phyloP scores from a whole-genome alignment of 495 filamentous ascomycete species.

The Hyaloscypha finlandica region DNA sequence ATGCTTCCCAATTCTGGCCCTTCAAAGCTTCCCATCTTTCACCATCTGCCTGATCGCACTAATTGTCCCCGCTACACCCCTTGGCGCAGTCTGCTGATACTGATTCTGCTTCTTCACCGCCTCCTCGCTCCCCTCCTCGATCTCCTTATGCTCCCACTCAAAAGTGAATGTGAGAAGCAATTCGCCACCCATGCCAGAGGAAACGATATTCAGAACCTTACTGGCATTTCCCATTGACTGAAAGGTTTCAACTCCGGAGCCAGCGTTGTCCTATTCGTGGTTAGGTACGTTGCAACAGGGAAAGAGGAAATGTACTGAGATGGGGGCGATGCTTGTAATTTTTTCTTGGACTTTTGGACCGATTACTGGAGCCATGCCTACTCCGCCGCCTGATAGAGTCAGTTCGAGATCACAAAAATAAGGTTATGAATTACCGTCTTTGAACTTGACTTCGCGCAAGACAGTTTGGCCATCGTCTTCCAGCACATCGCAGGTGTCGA shows the following conservation, averaged over 20 bases:
- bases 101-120: constrained; percentile 34
- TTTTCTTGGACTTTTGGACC: constrained; percentile 21
- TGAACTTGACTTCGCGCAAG: constrained; percentile 32
- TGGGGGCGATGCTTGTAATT: constrained; percentile 22
- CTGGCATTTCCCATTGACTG: constrained; percentile 3
- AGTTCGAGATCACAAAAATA: background rate
- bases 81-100: constrained; percentile 27
- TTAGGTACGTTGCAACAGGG: background rate
- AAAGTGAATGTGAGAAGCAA: constrained; percentile 58
- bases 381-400: constrained; percentile 18
- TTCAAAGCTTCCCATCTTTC: constrained; percentile 33
- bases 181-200: constrained; percentile 44
- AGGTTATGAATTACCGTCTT: constrained; percentile 37
- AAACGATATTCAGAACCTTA: constrained; percentile 46
- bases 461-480: constrained; percentile 28
- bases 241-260: constrained; percentile 11
- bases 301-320: constrained; percentile 4
- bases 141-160: constrained; percentile 48
- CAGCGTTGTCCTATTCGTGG: background rate
- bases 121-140: constrained; percentile 32
- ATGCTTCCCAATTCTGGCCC: background rate
- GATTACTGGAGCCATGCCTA: constrained; percentile 20
- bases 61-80: constrained; percentile 44
- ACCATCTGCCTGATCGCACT: constrained; percentile 39
- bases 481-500: constrained; percentile 42